Base-by-base conservation (phyloP, 805 yeast species). In the Lipomyces kockii region DNA sequence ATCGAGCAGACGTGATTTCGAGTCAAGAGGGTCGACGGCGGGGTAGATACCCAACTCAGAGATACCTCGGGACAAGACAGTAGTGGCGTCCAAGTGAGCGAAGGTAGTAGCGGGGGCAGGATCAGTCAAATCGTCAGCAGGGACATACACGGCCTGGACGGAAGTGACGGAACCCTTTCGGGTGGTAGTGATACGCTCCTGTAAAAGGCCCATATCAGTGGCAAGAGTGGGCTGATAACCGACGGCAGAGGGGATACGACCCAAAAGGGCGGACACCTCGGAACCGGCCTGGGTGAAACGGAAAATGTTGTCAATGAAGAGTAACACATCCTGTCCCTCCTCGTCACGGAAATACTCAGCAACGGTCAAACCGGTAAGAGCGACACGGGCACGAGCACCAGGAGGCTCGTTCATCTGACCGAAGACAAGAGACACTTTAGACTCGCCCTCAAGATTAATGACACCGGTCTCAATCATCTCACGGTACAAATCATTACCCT, bases 381-480 rank as follows among this genome's bases (percentile, higher is more conserved):
- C 99, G 82, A 95, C 98, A 89, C 99, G 94, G 79, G 99, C 98
- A 89, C 99, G 93, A 79, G 99, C 99, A 86, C 99, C 99, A 77
- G 99, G 99, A 80, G 99, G 99, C 89, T 94, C 99, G 89, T 94
- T 94, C 99, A 94, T 94, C 87, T 95, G 99, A 84, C 99, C 99
- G 87, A 94, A 94, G 73, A 94, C 99, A 80, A 94, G 88, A 76
- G 98, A 96, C 85, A 95, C 99, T 90, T 95, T 95, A 80, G 99
- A 95, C 78, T 95, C 98, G 84, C 99, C 99, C 82, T 95, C 98
- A 78, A 94, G 88, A 91, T 95, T 92, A 85, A 95, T 95, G 85
- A 95, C 98, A 88, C 98, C 98, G 76, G 99, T 94, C 87, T 95
- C 99, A 82, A 89, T 92, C 99, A 95, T 95, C 87, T 95, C 99